phyloP scores from a whole-genome alignment of 345 rosid species.

The Citrus australasica region DNA sequence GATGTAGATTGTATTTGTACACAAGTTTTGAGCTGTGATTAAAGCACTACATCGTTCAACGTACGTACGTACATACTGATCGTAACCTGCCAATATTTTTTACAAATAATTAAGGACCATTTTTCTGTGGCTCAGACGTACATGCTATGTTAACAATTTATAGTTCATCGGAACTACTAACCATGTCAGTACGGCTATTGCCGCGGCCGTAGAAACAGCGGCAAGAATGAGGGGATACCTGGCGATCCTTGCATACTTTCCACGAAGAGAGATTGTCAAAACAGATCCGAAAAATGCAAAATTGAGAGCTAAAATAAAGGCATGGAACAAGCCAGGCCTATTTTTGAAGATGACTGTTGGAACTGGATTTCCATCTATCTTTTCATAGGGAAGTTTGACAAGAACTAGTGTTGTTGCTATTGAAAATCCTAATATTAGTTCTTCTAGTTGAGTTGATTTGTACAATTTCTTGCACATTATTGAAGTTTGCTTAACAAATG shows the following conservation, averaged over 20 bases:
- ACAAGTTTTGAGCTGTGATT: neutral
- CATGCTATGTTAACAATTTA: neutral
- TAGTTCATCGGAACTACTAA: neutral
- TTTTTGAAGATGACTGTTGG: conserved; percentile 3
- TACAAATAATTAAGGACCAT: neutral
- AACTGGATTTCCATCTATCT: conserved; percentile 1
- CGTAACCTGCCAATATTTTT: neutral
- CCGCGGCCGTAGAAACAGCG: neutral
- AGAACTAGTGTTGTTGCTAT: neutral
- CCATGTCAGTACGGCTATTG: neutral
- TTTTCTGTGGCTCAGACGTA: neutral
- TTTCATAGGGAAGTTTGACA: neutral
- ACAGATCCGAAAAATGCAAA: neutral
- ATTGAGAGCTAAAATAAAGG: neutral
- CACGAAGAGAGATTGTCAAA: neutral
- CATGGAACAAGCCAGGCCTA: neutral
- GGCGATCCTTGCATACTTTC: neutral
- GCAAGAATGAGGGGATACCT: conserved; percentile 2
- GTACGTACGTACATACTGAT: neutral
- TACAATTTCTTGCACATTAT: neutral
- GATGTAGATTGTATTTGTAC: neutral
- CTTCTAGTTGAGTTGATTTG: neutral
- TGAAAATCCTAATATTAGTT: neutral
- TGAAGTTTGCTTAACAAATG: neutral
- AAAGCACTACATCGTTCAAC: neutral